Evolutionary conservation across 2,329 filamentous ascomycete species (phyloP).

Genomic region (Thelonectria olida): DNA sequence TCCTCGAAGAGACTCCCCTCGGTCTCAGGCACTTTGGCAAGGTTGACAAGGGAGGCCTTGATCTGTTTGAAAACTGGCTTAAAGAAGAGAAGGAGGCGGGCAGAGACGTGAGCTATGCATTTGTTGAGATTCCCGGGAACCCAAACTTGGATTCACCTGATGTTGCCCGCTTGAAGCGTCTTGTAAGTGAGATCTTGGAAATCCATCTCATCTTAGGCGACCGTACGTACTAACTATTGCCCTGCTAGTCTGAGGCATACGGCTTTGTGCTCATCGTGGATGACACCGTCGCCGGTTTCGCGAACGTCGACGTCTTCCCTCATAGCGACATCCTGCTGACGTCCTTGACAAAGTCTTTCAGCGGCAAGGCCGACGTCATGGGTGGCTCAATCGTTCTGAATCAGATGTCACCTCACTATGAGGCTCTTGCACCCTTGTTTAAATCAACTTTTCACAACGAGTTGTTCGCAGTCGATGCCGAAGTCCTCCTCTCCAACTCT

Average conservation of each 20-base stretch:
- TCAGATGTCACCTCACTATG: constrained; percentile 54
- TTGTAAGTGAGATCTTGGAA: constrained; percentile 45
- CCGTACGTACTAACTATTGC: background rate
- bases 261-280: constrained; percentile 57
- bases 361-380: constrained; percentile 64
- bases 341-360: constrained; percentile 68
- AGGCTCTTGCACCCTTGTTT: constrained; percentile 44
- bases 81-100: constrained; percentile 49
- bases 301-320: constrained; percentile 60
- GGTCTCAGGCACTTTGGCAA: constrained; percentile 59
- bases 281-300: constrained; percentile 58
- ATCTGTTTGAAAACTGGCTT: constrained; percentile 56
- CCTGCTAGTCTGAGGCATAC: constrained; percentile 50
- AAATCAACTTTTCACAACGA: constrained; percentile 52
- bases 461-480: constrained; percentile 57
- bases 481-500: constrained; percentile 56
- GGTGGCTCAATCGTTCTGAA: constrained; percentile 61
- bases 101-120: constrained; percentile 54
- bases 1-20: constrained; percentile 55
- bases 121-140: constrained; percentile 56
- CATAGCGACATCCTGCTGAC: constrained; percentile 60
- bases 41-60: constrained; percentile 53
- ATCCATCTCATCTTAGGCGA: background rate
- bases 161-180: constrained; percentile 44
- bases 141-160: constrained; percentile 47